Evolutionary conservation across 345 rosid species (phyloP), one percentile per base, ranked within the genome.

Genomic region (Linum trigynum): DNA sequence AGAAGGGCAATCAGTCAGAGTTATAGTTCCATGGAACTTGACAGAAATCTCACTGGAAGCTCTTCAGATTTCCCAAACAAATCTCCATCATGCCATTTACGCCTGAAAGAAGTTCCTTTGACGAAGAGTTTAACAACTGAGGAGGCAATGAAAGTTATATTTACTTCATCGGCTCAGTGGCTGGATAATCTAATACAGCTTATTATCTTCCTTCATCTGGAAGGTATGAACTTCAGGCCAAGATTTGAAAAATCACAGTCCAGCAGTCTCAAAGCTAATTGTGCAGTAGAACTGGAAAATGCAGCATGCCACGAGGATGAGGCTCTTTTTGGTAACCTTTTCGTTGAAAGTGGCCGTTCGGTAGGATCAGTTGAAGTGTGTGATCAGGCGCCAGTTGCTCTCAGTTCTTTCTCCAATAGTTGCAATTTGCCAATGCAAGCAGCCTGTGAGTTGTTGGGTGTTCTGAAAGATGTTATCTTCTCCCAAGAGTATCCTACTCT

Each of bases 271-370:
- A 90, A 85, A 74, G 66, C 79, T 67, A 86, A 72, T 78, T 81
- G 82, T 70, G 75, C 83, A 37, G 60, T 84, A 15, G 99, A 94
- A 78, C 73, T 75, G 69, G 99, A 90, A 70, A 88, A 75, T 76
- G 81, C 85, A 41, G 77, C 78, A 75, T 85, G 85, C 67, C 99
- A 85, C 79, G 99, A 94, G 23, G 99, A 94, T 67, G 99, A 94
- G 67, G 96, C 96, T 39, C 85, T 94, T 67, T 94, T 94, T 69
- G 99, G 99, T 11, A 88, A 90, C 71, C 90, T 94, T 71, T 94
- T 94, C 80, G 86, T 82, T 61, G 99, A 94, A 78, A 85, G 87
- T 63, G 65, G 85, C 71, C 86, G 97, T 55, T 83, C 91, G 2
- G 73, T 83, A 57, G 88, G 94, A 69, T 84, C 96, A 40, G 37